These are phyloP conservation scores for Candida methanosorbosa DNA, from an alignment of 805 yeast genomes.

Conservation along the genomic window DNA sequence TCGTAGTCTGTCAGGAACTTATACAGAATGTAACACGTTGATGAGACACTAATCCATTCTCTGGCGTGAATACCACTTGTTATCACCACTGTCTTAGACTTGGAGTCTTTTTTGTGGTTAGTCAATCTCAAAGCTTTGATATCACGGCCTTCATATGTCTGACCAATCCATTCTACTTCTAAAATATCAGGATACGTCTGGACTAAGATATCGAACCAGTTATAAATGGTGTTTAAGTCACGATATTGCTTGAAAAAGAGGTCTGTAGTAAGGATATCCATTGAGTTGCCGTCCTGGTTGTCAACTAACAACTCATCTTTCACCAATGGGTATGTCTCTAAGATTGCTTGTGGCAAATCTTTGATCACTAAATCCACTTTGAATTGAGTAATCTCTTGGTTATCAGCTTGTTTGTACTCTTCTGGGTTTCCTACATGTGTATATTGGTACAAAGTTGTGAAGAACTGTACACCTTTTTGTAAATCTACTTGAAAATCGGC, in stretches of 20 bases:
- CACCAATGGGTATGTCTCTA: constrained; percentile 40
- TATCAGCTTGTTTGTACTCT: neutral
- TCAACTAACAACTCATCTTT: neutral
- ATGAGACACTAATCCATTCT: constrained; percentile 77
- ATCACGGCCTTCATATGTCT: constrained; percentile 66
- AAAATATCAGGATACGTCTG: constrained; percentile 58
- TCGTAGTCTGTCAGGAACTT: constrained; percentile 41
- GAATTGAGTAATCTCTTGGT: constrained; percentile 8
- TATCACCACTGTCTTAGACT: constrained; percentile 56
- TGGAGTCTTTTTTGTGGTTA: constrained; percentile 29
- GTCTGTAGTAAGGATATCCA: constrained; percentile 22
- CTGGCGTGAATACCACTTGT: constrained; percentile 86
- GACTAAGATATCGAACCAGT: constrained; percentile 59
- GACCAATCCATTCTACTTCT: constrained; percentile 60
- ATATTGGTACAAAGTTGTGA: constrained; percentile 1
- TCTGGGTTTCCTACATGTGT: no score
- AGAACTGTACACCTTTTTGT: constrained; percentile 14
- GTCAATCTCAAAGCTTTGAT: constrained; percentile 60
- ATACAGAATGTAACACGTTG: constrained; percentile 51
- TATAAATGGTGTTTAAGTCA: constrained; percentile 55
- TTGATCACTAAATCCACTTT: constrained; percentile 36
- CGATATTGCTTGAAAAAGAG: constrained; percentile 66
- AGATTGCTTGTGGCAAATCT: constrained; percentile 49
- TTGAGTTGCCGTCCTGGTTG: constrained; percentile 2
- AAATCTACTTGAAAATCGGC: constrained; percentile 34